Evolutionary conservation across 2,329 filamentous ascomycete genomes (phyloP).

Genomic region (Zymoseptoria brevis): DNA sequence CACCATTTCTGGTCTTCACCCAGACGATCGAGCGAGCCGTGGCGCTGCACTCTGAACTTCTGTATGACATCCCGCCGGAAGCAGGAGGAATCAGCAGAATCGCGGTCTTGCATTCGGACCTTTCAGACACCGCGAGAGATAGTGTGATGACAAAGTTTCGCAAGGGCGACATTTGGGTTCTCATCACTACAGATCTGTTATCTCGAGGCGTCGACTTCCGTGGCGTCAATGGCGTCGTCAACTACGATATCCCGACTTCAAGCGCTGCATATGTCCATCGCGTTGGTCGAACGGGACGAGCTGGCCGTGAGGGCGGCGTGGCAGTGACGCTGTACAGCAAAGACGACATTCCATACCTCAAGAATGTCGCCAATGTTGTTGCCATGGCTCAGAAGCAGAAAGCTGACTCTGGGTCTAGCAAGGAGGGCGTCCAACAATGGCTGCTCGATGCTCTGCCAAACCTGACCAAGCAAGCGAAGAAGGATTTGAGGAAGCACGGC

Average conservation of each 20-base stretch:
- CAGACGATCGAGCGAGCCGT: slow-evolving; percentile 89
- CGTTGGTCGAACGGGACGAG: slow-evolving; percentile 81
- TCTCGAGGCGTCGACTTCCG: slow-evolving; percentile 90
- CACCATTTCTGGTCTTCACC: slow-evolving; percentile 90
- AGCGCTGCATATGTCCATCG: slow-evolving; percentile 88
- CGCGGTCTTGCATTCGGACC: slow-evolving; percentile 80
- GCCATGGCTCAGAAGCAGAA: slow-evolving; percentile 67
- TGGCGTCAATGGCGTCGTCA: slow-evolving; percentile 91
- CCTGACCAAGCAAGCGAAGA: slow-evolving; percentile 73
- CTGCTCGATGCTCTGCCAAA: slow-evolving; percentile 78
- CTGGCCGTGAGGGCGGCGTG: slow-evolving; percentile 77
- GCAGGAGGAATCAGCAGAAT: slow-evolving; percentile 79
- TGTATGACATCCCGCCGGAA: slow-evolving; percentile 86
- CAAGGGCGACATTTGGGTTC: slow-evolving; percentile 85
- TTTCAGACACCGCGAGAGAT: slow-evolving; percentile 67
- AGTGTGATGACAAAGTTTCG: slow-evolving; percentile 84
- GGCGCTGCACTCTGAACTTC: slow-evolving; percentile 79
- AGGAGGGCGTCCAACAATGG: slow-evolving; percentile 67
- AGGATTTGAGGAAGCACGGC: slow-evolving; percentile 72
- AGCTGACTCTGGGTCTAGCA: slow-evolving; percentile 24
- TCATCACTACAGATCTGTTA: slow-evolving; percentile 91
- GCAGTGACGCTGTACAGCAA: slow-evolving; percentile 93
- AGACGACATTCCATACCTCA: slow-evolving; percentile 84
- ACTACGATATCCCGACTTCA: slow-evolving; percentile 93
- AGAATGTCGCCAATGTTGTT: slow-evolving; percentile 89